Percentiles rank a stretch among this genome's conserved stretches.
phyloP scores from a whole-genome alignment of 441 rosid genomes.

The Breynia disticha region DNA sequence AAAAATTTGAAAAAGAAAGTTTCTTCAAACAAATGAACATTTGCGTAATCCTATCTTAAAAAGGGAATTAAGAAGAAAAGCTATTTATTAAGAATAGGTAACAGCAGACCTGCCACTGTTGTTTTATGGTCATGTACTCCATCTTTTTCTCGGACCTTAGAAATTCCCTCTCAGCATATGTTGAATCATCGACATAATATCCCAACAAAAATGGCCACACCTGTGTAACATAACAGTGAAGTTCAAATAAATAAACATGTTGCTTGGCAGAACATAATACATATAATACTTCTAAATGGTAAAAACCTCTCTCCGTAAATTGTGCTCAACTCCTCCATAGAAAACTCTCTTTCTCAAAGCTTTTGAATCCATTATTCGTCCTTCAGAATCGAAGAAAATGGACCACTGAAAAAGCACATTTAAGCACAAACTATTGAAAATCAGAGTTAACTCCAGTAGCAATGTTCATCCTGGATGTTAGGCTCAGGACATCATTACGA shows the following conservation, averaged over 20 bases:
- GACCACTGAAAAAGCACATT: constrained; percentile 49
- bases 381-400: constrained; percentile 80
- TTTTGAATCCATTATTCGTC: constrained; percentile 63
- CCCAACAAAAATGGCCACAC: constrained; percentile 90
- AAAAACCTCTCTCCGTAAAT: constrained; percentile 78
- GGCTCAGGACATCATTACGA: too few species aligned
- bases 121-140: constrained; percentile 71
- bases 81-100: too few species aligned
- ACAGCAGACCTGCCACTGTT: constrained; percentile 86
- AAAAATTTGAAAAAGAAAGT: constrained; percentile 1
- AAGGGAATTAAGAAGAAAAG: too few species aligned
- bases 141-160: constrained; percentile 42
- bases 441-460: not conserved
- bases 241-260: constrained; percentile 20
- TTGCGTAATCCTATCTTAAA: too few species aligned
- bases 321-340: constrained; percentile 88
- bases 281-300: constrained; percentile 3
- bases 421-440: not conserved
- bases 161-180: constrained; percentile 82
- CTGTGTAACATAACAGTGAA: constrained; percentile 29
- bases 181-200: constrained; percentile 68
- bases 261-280: constrained; percentile 3
- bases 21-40: constrained; percentile 1
- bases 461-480: too few species aligned
- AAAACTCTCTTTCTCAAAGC: constrained; percentile 76